A percentile compares a stretch with the other conserved stretches of the same genome.
phyloP scores from a whole-genome alignment of 257 asterid species.

The Verbena officinalis region DNA sequence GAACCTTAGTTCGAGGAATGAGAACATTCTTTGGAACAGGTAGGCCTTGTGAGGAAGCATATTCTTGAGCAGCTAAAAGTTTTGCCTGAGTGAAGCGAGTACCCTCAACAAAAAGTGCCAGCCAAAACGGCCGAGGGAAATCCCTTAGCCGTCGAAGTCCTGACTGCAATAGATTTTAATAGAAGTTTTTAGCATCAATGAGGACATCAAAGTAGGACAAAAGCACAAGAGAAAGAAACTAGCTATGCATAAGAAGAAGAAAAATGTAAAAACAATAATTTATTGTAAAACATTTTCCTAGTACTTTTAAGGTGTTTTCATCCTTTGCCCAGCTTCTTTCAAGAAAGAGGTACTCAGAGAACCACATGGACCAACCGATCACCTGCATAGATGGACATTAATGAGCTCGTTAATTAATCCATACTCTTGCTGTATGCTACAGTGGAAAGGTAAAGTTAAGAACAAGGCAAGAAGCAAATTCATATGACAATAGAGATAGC shows the following conservation, averaged over 20 bases:
- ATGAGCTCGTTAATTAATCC: no score
- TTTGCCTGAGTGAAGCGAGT: constrained; percentile 95
- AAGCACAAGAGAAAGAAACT: constrained; percentile 17
- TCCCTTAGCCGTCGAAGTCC: constrained; percentile 75
- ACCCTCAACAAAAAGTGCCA: constrained; percentile 96
- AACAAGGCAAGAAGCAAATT: constrained; percentile 1
- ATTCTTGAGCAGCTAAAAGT: constrained; percentile 95
- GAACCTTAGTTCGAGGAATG: constrained; percentile 99
- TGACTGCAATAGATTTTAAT: constrained; percentile 52
- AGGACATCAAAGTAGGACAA: constrained; percentile 24
- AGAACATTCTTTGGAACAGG: constrained; percentile 89
- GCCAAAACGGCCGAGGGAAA: constrained; percentile 90
- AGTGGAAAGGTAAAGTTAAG: constrained; percentile 8
- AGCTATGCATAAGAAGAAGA: constrained; percentile 12
- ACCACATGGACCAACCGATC: constrained; percentile 99
- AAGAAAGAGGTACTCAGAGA: constrained; percentile 89
- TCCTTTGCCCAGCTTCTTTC: constrained; percentile 98
- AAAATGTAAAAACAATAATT: constrained; percentile 8
- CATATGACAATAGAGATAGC: constrained; percentile 8
- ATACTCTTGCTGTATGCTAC: constrained; percentile 23
- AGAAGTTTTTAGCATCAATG: constrained; percentile 18
- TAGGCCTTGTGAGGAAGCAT: constrained; percentile 75
- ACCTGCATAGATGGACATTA: constrained; percentile 64
- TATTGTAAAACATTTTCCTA: constrained; percentile 19
- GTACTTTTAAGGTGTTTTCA: constrained; percentile 81